Percentiles rank a stretch among this genome's conserved stretches.
These are phyloP conservation scores for Schizonepeta tenuifolia DNA, from an alignment of 257 asterid genomes.

Conservation along the genomic window DNA sequence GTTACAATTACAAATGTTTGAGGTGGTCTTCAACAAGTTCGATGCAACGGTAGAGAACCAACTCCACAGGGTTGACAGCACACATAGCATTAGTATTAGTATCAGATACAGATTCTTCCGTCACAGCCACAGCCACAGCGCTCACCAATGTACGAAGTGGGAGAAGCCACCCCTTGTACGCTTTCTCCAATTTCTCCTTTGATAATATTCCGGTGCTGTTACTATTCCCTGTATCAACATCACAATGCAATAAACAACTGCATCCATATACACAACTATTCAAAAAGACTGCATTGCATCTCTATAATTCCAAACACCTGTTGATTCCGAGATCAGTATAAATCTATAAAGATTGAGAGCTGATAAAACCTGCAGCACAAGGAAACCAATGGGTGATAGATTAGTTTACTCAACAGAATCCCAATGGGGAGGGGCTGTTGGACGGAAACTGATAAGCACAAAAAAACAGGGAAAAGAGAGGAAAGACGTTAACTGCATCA, in stretches of 20 bases:
- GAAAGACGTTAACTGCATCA: constrained; percentile 72
- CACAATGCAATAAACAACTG: not conserved
- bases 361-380: constrained; percentile 71
- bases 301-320: constrained; percentile 44
- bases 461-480: not conserved
- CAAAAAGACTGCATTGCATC: not conserved
- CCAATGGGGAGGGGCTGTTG: not conserved
- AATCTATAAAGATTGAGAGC: constrained; percentile 89
- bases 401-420: constrained; percentile 23
- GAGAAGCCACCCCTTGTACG: constrained; percentile 76
- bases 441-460: constrained; percentile 1
- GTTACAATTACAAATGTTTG: constrained; percentile 29
- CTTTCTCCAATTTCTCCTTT: constrained; percentile 55
- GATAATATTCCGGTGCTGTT: constrained; percentile 64
- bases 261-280: not conserved
- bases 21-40: constrained; percentile 74
- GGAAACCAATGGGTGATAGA: constrained; percentile 10
- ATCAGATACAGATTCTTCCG: no score
- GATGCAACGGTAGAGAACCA: constrained; percentile 78
- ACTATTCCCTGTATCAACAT: constrained; percentile 61
- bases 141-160: constrained; percentile 73
- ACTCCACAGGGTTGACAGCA: constrained; percentile 70
- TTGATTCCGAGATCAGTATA: constrained; percentile 71
- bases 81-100: constrained; percentile 34
- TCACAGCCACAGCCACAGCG: constrained; percentile 38